Evolutionary conservation across 2,329 filamentous ascomycete species (phyloP), one percentile per base, ranked within the genome.

Genomic region (Xylariaceae sp.): DNA sequence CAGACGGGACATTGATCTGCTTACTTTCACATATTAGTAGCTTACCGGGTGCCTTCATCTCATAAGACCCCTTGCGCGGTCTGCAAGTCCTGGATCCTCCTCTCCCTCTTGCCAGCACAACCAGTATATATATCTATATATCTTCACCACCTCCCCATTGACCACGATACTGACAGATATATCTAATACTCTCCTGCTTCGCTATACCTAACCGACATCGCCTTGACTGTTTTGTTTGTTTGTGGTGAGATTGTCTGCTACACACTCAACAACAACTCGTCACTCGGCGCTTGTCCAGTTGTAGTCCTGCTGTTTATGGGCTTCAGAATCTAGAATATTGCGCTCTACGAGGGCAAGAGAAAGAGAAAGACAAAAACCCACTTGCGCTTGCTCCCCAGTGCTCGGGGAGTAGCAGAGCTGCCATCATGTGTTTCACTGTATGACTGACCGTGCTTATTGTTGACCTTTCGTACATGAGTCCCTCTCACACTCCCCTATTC

Each of bases 391-490:
- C 13, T 51, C 11, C 44, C 44, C 51, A 44, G 17, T 34, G 30
- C 11, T 55, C 53, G 58, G 18, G 49, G 17, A 49, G 34, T 50
- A n/a, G 50, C 37, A 45, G 23, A 50, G 35, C 30, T 6, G 9
- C 23, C 23, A 53, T 51, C 59, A 68, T 68, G 67, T 68, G 67
- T 56, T 59, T 69, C 50, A 63, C 50, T 57, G 67, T 68, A 60
- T 42, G 59, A 11, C 49, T 47, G 18, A 18, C 55, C 30, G 4
- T 9, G 4, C 4, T 13, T 49, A 11, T 37, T 49, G 37, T 17
- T 17, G 8, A 30, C 35, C 44, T 15, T 45, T 51, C 9, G 11
- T 18, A 51, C 18, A 17, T 48, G 17, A 18, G 23, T 30, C 23
- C 23, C 13, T 53, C 18, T 17, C 34, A 15, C 15, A 1, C 17